Evolutionary conservation across 257 asterid genomes (phyloP).

Genomic region (Lavandula angustifolia): DNA sequence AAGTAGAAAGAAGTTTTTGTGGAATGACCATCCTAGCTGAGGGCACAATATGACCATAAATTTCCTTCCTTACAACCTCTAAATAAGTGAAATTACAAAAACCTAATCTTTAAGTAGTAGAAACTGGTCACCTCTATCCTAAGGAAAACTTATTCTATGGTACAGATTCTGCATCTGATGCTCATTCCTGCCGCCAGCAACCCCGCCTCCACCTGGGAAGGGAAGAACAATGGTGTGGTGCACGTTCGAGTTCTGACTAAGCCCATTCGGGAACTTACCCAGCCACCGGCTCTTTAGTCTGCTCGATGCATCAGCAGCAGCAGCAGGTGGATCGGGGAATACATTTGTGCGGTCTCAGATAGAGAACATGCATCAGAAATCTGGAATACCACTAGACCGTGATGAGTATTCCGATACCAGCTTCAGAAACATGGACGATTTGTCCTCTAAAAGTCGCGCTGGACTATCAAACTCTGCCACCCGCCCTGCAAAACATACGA

Average conservation of each 20-base stretch:
- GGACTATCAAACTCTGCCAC: conserved; percentile 95
- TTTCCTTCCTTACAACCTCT: conserved; percentile 25
- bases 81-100: conserved; percentile 35
- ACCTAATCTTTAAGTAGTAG: conserved; percentile 19
- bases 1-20: too few relatives aligned
- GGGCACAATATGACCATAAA: conserved; percentile 1
- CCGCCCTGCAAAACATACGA: conserved; percentile 60
- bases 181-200: neutral
- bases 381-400: conserved; percentile 58
- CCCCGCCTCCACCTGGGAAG: neutral
- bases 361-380: conserved; percentile 40
- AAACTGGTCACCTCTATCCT: conserved; percentile 26
- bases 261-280: neutral
- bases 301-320: conserved; percentile 19
- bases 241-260: neutral
- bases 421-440: conserved; percentile 93
- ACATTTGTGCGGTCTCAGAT: neutral
- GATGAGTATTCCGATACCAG: conserved; percentile 88
- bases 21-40: too few relatives aligned
- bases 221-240: conserved; percentile 6
- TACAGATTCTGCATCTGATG: conserved; percentile 36
- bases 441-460: conserved; percentile 79
- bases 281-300: conserved; percentile 24
- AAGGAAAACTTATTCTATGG: conserved; percentile 42
- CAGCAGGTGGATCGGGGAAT: conserved; percentile 21